Evolutionary conservation across 129 eudicot genomes (phyloP), one percentile per base, ranked within the genome.

Genomic region (Logfia minima): DNA sequence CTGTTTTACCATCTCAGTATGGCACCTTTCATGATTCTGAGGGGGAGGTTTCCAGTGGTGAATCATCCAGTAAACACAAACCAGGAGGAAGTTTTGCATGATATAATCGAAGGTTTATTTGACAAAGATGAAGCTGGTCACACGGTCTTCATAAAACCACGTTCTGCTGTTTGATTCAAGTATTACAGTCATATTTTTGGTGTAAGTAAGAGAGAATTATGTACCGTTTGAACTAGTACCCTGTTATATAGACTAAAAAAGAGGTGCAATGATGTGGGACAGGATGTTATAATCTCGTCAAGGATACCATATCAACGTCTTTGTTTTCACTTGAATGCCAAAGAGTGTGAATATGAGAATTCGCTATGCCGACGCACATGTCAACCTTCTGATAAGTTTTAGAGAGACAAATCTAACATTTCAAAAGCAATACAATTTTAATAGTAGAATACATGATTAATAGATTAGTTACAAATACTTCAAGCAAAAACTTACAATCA

Each of bases 21-120:
- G 98, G 98, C 34, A 93, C 98, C 7, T 90, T 93, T 69, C 86
- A 86, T 52, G 88, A 90, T 32, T 72, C 71, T 17, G 87, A 82
- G 1, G 88, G 87, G 64, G 37, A 66, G 59, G 43, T 66, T 85
- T 67, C 75, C 21, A 28, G 67, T 6, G 72, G 80, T 0, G 84
- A 75, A 31, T 68, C 76, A 3, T 85, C 88, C 14, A 70, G 63
- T 32, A 75, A 78, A 55, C 75, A 66, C 84, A 82, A 66, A 55
- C 74, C 76, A 1, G 75, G 84, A 39, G 87, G 88, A 60, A 91
- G 80, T 75, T 24, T 93, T 97, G 98, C 92, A 87, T 22, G 93
- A 89, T 8, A 45, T 87, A 75, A 88, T 91, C 7, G 87, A 90
- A 76, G 87, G 81, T 21, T 83, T 89, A 24, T 91, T 89, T 60